Conservation (phyloP, 148 eudicot species). For the Suaeda aralocaspica region DNA sequence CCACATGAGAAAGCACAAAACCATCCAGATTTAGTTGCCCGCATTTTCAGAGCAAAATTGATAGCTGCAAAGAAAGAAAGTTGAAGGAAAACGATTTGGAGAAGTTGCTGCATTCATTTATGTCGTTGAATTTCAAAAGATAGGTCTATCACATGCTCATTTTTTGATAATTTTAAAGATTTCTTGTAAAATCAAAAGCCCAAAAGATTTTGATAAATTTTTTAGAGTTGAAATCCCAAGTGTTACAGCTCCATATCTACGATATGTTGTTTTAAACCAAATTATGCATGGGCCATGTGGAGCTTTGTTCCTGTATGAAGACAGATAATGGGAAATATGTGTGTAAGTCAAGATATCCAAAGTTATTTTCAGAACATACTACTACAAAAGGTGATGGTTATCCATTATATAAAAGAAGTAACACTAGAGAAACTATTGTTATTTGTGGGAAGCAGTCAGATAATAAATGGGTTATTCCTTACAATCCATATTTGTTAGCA, state of each 20-base stretch:
- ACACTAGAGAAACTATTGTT: background rate
- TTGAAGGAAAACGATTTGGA: background rate
- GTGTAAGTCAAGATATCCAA: background rate
- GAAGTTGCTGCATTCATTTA: background rate
- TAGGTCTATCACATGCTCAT: background rate
- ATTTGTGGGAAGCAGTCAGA: background rate
- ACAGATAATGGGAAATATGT: too few relatives aligned
- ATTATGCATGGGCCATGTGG: constrained; percentile 8
- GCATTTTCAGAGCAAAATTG: background rate
- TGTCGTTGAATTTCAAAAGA: constrained; percentile 13
- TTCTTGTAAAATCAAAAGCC: background rate
- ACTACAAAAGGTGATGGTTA: background rate
- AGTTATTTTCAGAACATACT: background rate
- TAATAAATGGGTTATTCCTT: constrained; percentile 9
- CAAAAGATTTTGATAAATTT: background rate
- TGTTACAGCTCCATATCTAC: background rate
- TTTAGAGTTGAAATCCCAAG: background rate
- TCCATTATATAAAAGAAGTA: background rate
- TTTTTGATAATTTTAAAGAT: background rate
- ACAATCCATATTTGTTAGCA: constrained; percentile 9
- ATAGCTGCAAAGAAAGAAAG: background rate
- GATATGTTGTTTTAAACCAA: background rate
- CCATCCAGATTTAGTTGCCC: background rate
- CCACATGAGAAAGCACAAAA: background rate
- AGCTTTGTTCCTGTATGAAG: background rate